Conservation (phyloP, 352 stramenopile genomes). For the Elongisporangium prolatum region DNA sequence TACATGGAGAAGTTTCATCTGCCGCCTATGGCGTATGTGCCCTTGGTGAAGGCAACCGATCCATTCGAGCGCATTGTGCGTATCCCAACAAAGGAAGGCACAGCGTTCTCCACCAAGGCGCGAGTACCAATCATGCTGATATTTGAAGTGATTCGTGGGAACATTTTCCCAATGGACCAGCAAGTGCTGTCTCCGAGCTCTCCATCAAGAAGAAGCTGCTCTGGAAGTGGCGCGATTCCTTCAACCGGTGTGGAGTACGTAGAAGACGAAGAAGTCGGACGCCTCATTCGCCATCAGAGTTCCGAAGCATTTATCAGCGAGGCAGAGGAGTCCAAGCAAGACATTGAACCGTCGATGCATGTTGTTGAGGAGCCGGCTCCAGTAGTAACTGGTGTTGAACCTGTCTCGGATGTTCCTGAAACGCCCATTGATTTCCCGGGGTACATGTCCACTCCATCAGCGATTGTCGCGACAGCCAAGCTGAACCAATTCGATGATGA, state of each 20-base stretch:
- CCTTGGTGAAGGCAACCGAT: constrained; percentile 83
- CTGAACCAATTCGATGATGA: constrained; percentile 21
- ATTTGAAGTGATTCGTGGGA: constrained; percentile 84
- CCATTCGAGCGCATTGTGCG: constrained; percentile 85
- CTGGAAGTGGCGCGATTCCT: constrained; percentile 25
- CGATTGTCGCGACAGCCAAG: constrained; percentile 11
- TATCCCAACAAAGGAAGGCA: constrained; percentile 84
- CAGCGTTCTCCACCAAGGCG: constrained; percentile 83
- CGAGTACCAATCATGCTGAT: constrained; percentile 85
- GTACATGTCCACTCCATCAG: constrained; percentile 50
- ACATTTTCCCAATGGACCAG: constrained; percentile 52
- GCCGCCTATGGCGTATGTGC: constrained; percentile 86
- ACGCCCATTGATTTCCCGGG: constrained; percentile 60
- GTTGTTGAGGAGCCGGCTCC: neutral
- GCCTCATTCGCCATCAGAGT: constrained; percentile 65
- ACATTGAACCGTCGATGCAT: constrained; percentile 6
- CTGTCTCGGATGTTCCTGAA: constrained; percentile 30
- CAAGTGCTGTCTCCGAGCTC: constrained; percentile 53
- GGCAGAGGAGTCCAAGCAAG: constrained; percentile 28
- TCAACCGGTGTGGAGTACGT: constrained; percentile 60
- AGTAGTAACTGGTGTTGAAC: neutral
- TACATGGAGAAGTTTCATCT: constrained; percentile 82
- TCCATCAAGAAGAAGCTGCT: constrained; percentile 35
- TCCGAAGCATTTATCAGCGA: constrained; percentile 45
- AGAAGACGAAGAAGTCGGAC: constrained; percentile 75